Conservation (phyloP, 2,329 filamentous ascomycete genomes). For the Fusarium verticillioides region DNA sequence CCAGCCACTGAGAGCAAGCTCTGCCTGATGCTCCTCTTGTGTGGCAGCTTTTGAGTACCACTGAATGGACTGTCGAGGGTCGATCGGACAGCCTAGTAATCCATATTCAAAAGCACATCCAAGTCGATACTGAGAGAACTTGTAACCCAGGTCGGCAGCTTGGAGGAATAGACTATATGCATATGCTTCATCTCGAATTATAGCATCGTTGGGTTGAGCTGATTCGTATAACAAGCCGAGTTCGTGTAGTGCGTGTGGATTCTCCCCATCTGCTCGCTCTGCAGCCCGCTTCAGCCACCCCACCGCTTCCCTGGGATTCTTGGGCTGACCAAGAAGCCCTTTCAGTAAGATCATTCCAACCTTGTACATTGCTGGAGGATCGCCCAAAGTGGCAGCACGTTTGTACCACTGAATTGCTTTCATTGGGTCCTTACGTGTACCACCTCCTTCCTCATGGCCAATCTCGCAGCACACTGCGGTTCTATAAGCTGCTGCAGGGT, state of each 20-base stretch:
- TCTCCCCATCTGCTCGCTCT: constrained; percentile 86
- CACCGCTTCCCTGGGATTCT: constrained; percentile 85
- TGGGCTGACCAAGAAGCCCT: constrained; percentile 87
- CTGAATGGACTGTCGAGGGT: constrained; percentile 85
- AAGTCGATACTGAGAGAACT: constrained; percentile 91
- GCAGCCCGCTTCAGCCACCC: constrained; percentile 94
- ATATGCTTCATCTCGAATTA: constrained; percentile 85
- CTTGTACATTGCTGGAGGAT: constrained; percentile 97
- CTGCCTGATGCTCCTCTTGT: constrained; percentile 93
- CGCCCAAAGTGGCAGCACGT: constrained; percentile 87
- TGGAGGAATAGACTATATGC: constrained; percentile 84
- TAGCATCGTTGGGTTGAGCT: constrained; percentile 73
- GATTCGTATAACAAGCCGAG: constrained; percentile 75
- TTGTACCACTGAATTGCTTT: constrained; percentile 99
- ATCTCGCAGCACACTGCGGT: constrained; percentile 98
- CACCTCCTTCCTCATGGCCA: constrained; percentile 91
- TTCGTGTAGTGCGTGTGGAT: constrained; percentile 95
- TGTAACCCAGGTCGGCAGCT: constrained; percentile 90
- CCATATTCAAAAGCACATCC: constrained; percentile 93
- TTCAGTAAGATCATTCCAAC: constrained; percentile 96
- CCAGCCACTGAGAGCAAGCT: constrained; percentile 88
- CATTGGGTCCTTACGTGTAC: constrained; percentile 87
- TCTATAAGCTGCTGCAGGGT: constrained; percentile 88
- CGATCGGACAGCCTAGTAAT: constrained; percentile 81
- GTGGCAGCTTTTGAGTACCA: constrained; percentile 94